Percentiles rank a stretch among this genome's conserved stretches.
These are phyloP conservation scores for Micractinium sp. DNA, from an alignment of 139 green algal species.

Conservation along the genomic window DNA sequence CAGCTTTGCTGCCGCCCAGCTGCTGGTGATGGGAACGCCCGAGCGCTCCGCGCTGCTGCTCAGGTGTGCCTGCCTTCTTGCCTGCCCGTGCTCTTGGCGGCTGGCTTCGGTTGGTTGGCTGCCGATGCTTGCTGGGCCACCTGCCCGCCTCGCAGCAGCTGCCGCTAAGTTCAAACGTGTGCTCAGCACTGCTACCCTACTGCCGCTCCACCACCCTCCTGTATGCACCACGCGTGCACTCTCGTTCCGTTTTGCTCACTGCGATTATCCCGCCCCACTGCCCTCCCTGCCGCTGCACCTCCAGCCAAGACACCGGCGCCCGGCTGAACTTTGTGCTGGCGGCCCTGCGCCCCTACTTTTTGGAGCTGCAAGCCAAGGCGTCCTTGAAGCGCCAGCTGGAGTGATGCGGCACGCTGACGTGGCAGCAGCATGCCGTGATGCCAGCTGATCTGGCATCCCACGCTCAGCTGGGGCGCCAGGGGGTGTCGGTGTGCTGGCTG, in stretches of 20 bases:
- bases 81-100: background rate
- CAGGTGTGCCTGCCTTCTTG: background rate
- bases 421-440: background rate
- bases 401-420: background rate
- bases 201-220: no score
- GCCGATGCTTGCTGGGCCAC: no score
- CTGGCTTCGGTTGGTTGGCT: background rate
- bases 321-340: slow-evolving; percentile 35
- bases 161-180: no score
- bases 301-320: slow-evolving; percentile 33
- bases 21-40: slow-evolving; percentile 35
- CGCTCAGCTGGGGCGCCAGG: no score
- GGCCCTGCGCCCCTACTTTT: slow-evolving; percentile 25
- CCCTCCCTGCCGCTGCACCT: background rate
- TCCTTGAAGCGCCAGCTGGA: background rate
- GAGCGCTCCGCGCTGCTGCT: slow-evolving; percentile 37
- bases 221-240: no score
- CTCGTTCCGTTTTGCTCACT: background rate
- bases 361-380: slow-evolving; percentile 36
- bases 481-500: no score
- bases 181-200: no score
- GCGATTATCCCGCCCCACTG: background rate
- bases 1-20: slow-evolving; percentile 34
- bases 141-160: background rate
- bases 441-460: background rate